Evolutionary conservation across 495 filamentous ascomycete species (phyloP).

Genomic region (Aspergillus indologenus): DNA sequence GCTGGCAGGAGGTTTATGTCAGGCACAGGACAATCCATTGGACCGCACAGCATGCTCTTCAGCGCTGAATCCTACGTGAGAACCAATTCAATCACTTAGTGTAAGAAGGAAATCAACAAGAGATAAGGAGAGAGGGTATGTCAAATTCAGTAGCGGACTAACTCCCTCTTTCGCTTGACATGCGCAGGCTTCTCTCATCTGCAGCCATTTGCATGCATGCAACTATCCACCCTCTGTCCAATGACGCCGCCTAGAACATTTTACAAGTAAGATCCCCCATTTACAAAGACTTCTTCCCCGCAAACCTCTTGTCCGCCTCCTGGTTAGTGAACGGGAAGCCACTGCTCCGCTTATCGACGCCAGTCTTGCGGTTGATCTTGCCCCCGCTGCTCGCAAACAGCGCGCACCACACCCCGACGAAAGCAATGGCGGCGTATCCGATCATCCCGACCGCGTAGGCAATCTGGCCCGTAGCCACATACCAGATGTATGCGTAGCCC

Average conservation of each 20-base stretch:
- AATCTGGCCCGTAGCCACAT: slow-evolving; percentile 47
- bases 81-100: not conserved
- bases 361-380: slow-evolving; percentile 64
- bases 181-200: not conserved
- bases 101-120: not conserved
- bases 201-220: not conserved
- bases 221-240: not conserved
- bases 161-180: not conserved
- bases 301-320: slow-evolving; percentile 56
- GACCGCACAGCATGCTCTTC: not conserved
- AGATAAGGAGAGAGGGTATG: not conserved
- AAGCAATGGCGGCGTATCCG: slow-evolving; percentile 52
- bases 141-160: not conserved
- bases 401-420: slow-evolving; percentile 68
- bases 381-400: slow-evolving; percentile 67
- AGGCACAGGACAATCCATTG: not conserved
- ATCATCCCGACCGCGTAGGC: slow-evolving; percentile 54
- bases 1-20: not conserved
- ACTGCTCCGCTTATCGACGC: slow-evolving; percentile 73
- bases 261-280: not conserved
- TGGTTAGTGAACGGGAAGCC: slow-evolving; percentile 67
- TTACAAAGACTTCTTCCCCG: slow-evolving; percentile 34
- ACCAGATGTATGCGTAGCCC: slow-evolving; percentile 68
- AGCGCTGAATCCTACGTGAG: not conserved
- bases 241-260: not conserved